phyloP scores from a whole-genome alignment of 2,329 filamentous ascomycete genomes.

The Thielaviopsis musarum region DNA sequence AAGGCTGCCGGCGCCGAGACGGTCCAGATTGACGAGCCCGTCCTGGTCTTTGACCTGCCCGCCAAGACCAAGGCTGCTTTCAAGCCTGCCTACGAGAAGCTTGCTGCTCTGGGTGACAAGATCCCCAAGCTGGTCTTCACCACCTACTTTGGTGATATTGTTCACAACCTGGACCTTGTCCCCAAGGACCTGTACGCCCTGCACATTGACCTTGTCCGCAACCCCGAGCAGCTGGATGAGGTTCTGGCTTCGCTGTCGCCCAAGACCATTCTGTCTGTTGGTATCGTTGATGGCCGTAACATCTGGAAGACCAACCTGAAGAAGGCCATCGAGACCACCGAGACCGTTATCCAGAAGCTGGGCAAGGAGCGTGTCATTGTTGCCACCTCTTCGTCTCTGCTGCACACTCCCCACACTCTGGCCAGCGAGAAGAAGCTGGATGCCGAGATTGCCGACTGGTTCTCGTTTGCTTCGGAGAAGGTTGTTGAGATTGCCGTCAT shows the following conservation, averaged over 20 bases:
- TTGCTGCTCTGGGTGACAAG: slow-evolving; percentile 57
- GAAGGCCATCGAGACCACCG: slow-evolving; percentile 77
- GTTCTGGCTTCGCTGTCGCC: slow-evolving; percentile 69
- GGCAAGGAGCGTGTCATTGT: slow-evolving; percentile 96
- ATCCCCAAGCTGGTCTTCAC: slow-evolving; percentile 80
- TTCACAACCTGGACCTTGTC: slow-evolving; percentile 93
- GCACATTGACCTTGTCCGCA: slow-evolving; percentile 91
- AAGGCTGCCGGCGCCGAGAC: slow-evolving; percentile 92
- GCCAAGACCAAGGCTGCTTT: slow-evolving; percentile 87
- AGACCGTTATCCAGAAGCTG: slow-evolving; percentile 81
- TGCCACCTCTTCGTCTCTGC: slow-evolving; percentile 89
- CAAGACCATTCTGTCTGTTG: slow-evolving; percentile 80
- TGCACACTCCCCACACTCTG: slow-evolving; percentile 96
- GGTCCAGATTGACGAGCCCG: slow-evolving; percentile 96
- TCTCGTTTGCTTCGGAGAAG: slow-evolving; percentile 97
- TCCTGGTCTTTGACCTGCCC: slow-evolving; percentile 87
- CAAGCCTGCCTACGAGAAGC: slow-evolving; percentile 92
- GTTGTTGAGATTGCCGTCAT: slow-evolving; percentile 76
- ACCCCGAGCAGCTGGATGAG: slow-evolving; percentile 89
- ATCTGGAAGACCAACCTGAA: slow-evolving; percentile 99
- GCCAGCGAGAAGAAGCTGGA: slow-evolving; percentile 98
- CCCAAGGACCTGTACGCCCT: slow-evolving; percentile 66
- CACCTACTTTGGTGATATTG: slow-evolving; percentile 98
- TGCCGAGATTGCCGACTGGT: slow-evolving; percentile 88
- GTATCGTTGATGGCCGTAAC: slow-evolving; percentile 97